A percentile compares a stretch with the other conserved stretches of the same genome.
phyloP scores from a whole-genome alignment of 805 yeast genomes.

The Metschnikowia lochheadii region DNA sequence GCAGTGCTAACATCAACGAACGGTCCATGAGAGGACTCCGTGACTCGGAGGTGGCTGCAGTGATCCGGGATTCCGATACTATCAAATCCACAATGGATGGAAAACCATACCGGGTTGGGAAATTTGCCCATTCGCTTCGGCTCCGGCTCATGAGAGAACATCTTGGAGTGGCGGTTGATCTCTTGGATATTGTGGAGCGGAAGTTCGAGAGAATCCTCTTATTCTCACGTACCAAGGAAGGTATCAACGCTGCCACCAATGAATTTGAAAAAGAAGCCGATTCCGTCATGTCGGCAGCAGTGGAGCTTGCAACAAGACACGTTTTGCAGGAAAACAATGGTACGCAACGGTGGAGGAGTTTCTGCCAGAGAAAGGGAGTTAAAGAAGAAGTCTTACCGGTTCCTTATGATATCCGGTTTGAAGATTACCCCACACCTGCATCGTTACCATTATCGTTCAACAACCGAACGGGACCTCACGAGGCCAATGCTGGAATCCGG shows the following conservation, averaged over 20 bases:
- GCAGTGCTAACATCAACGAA: slow-evolving; percentile 96
- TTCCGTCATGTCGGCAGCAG: slow-evolving; percentile 56
- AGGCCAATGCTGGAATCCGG: slow-evolving; percentile 77
- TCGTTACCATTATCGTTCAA: slow-evolving; percentile 64
- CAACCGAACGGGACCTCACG: slow-evolving; percentile 71
- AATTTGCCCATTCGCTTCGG: slow-evolving; percentile 84
- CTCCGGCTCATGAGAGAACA: slow-evolving; percentile 96
- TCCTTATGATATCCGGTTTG: slow-evolving; percentile 25
- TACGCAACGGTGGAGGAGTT: slow-evolving; percentile 42
- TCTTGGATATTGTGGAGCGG: slow-evolving; percentile 75
- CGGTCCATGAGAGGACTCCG: slow-evolving; percentile 92
- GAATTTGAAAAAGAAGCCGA: slow-evolving; percentile 32
- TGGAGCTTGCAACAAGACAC: slow-evolving; percentile 70
- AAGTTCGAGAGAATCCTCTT: slow-evolving; percentile 51
- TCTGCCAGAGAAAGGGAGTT: slow-evolving; percentile 14
- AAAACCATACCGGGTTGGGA: slow-evolving; percentile 71
- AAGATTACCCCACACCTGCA: slow-evolving; percentile 27
- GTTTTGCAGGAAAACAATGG: slow-evolving; percentile 51
- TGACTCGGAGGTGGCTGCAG: slow-evolving; percentile 91
- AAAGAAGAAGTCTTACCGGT: slow-evolving; percentile 8
- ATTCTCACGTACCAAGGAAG: slow-evolving; percentile 40
- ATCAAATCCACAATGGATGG: slow-evolving; percentile 77
- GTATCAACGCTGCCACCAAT: slow-evolving; percentile 43
- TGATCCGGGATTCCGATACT: slow-evolving; percentile 78
- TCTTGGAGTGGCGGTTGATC: slow-evolving; percentile 87